Base-by-base conservation (phyloP, 495 filamentous ascomycete species). In the Tuber brumale region DNA sequence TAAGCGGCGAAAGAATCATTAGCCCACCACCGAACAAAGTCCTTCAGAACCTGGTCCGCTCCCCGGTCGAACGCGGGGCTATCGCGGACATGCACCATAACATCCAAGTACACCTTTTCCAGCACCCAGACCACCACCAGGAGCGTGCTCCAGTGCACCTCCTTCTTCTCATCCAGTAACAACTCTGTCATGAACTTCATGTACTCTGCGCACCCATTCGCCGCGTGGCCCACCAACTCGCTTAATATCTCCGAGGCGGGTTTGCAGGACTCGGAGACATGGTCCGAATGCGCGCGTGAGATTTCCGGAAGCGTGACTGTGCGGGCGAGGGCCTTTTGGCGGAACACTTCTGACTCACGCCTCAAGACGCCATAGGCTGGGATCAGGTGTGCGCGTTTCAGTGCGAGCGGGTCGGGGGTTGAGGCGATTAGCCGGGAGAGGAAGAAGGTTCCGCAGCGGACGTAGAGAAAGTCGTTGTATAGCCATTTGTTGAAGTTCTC, bases 381-480 rank as follows among this genome's bases (percentile, higher is more conserved):
- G 9, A 46, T 31, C 1, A 79, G 74, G 2, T 43, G 70, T 3
- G 43, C 39, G 39, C 39, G 10, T 5, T 43, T 72, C 1, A 71
- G 19, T 18, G 76, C 45, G 48, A 61, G 18, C 14, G 73, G 35
- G 12, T 48, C n/a, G 2, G 77, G 77, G 21, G 72, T 21, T 31
- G 76, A 70, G 70, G 35, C 6, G 19, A 76, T 48, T 35, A 75
- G 71, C 14, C 41, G 51, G 2, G 77, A 45, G 21, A 76, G 69
- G 69, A 79, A 72, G 72, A 74, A 71, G 39, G 27, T 41, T 45
- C 42, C 37, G 39, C 31, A 44, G 72, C 69, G 72, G 18, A 76
- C 75, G 31, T 79, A 79, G 44, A 79, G 23, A 51, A 70, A 75
- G 69, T 74, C 79, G 82, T 87, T 87, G 78, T 85, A 85, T 72